phyloP scores from a whole-genome alignment of 164 flowering plant species.

The Brasenia schreberi region DNA sequence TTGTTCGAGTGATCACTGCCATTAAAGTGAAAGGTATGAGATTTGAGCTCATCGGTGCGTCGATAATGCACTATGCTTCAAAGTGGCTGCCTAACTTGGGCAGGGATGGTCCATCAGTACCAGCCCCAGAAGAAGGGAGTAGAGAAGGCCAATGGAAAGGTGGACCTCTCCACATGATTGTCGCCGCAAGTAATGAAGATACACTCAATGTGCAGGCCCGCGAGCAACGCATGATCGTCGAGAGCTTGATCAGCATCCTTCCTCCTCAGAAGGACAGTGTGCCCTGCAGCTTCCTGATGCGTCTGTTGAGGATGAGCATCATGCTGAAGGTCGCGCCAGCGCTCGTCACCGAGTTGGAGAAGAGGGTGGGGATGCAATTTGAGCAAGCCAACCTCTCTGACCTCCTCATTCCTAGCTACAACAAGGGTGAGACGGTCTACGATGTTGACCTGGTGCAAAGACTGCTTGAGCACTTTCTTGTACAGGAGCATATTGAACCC shows the following conservation, averaged over 20 bases:
- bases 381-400: slow-evolving; percentile 79
- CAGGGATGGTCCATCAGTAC: too few species aligned
- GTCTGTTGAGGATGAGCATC: slow-evolving; percentile 64
- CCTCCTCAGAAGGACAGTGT: slow-evolving; percentile 87
- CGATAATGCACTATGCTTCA: slow-evolving; percentile 60
- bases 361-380: slow-evolving; percentile 90
- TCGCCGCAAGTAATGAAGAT: slow-evolving; percentile 51
- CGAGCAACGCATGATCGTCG: slow-evolving; percentile 84
- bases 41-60: slow-evolving; percentile 72
- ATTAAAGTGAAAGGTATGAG: slow-evolving; percentile 87
- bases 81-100: slow-evolving; percentile 82
- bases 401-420: slow-evolving; percentile 69
- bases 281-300: slow-evolving; percentile 76
- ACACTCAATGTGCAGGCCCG: slow-evolving; percentile 38
- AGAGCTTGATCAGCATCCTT: slow-evolving; percentile 83
- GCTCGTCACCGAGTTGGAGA: slow-evolving; percentile 76
- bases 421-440: slow-evolving; percentile 50
- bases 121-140: too few species aligned
- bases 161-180: slow-evolving; percentile 58
- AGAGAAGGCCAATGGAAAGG: slow-evolving; percentile 43
- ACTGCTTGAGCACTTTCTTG: slow-evolving; percentile 86
- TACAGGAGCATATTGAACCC: slow-evolving; percentile 75
- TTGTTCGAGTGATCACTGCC: slow-evolving; percentile 78
- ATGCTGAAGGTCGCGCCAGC: slow-evolving; percentile 85
- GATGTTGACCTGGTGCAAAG: slow-evolving; percentile 94